These are phyloP conservation scores for Bretschneidera sinensis DNA, from an alignment of 345 rosid genomes.

Conservation along the genomic window DNA sequence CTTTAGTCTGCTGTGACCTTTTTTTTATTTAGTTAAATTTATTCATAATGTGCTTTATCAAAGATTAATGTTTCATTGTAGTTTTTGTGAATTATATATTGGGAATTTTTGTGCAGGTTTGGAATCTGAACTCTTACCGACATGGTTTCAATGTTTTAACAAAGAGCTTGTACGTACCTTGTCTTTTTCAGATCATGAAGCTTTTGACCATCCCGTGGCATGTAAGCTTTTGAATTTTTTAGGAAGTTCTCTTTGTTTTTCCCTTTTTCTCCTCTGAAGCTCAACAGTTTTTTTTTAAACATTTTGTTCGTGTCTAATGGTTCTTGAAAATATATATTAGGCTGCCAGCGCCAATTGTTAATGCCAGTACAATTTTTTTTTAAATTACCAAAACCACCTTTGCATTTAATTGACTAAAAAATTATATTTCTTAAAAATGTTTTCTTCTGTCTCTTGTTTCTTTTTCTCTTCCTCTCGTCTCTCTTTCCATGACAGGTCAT, in stretches of 20 bases:
- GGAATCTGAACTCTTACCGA: constrained; percentile 63
- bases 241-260: neutral
- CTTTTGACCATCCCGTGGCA: constrained; percentile 98
- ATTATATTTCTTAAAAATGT: no score
- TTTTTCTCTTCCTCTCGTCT: no score
- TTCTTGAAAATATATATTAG: no score
- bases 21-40: neutral
- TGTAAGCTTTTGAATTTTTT: constrained; percentile 54
- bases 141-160: constrained; percentile 84
- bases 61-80: neutral
- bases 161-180: constrained; percentile 66
- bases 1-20: neutral
- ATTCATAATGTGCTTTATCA: neutral
- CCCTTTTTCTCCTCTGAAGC: neutral
- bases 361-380: no score
- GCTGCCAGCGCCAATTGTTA: no score
- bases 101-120: constrained; percentile 44
- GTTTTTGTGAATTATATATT: neutral
- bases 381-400: no score
- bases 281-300: constrained; percentile 7
- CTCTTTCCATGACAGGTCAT: no score
- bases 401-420: no score
- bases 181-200: constrained; percentile 91
- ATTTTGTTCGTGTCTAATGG: constrained; percentile 11
- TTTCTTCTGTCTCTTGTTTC: no score